Conservation (phyloP, 331 rosid genomes). For the Stylosanthes scabra region DNA sequence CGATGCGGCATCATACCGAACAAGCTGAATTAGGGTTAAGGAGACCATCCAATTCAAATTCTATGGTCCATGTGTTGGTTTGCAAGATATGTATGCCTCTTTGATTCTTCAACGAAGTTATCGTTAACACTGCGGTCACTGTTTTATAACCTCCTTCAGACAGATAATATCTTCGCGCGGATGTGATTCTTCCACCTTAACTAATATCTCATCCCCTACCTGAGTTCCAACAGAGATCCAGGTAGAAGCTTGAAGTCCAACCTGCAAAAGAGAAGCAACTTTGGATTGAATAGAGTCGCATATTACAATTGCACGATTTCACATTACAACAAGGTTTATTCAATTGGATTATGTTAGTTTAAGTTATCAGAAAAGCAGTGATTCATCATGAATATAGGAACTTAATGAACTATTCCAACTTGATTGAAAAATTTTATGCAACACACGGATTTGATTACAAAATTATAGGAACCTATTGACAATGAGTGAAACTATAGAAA, state of each 20-base stretch:
- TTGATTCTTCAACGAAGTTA: slow-evolving; percentile 8
- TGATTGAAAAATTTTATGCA: too few relatives aligned
- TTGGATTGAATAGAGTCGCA: slow-evolving; percentile 20
- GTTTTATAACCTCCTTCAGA: slow-evolving; percentile 71
- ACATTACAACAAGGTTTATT: slow-evolving; percentile 12
- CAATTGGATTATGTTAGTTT: too few relatives aligned
- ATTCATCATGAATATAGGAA: too few relatives aligned
- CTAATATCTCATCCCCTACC: slow-evolving; percentile 82
- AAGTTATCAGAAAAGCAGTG: too few relatives aligned
- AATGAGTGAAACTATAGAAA: too few relatives aligned
- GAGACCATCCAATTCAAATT: slow-evolving; percentile 13
- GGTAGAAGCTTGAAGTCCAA: slow-evolving; percentile 82
- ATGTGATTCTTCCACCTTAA: slow-evolving; percentile 82
- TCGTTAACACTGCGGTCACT: slow-evolving; percentile 27
- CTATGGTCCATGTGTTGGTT: neutral
- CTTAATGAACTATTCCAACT: too few relatives aligned
- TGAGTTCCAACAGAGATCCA: slow-evolving; percentile 80
- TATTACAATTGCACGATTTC: neutral
- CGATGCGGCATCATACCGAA: neutral
- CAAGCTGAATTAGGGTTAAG: slow-evolving; percentile 7
- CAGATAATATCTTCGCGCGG: slow-evolving; percentile 84
- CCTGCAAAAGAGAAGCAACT: slow-evolving; percentile 60
- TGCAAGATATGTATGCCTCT: slow-evolving; percentile 28
- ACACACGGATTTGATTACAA: too few relatives aligned
- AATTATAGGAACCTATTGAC: too few relatives aligned